Evolutionary conservation across 2,329 filamentous ascomycete species (phyloP).

Genomic region (Bertia moriformis): DNA sequence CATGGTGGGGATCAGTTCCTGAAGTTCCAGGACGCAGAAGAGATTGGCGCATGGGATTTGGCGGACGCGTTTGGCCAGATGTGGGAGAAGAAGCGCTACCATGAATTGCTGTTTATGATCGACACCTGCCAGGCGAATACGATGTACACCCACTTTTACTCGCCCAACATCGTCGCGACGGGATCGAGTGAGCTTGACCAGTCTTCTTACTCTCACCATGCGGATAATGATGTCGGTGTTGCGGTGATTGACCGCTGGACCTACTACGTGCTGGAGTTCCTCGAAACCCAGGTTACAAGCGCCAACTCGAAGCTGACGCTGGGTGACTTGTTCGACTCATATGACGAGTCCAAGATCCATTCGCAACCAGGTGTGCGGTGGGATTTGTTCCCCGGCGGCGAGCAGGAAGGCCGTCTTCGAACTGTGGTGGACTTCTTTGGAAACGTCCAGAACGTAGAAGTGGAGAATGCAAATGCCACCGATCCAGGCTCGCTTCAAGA

Average conservation of each 20-base stretch:
- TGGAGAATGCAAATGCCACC: conserved; percentile 42
- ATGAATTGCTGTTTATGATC: conserved; percentile 99
- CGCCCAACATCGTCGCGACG: conserved; percentile 92
- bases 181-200: conserved; percentile 93
- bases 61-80: conserved; percentile 98
- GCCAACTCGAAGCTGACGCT: conserved; percentile 77
- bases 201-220: conserved; percentile 93
- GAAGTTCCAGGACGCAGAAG: conserved; percentile 96
- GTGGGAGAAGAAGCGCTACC: conserved; percentile 99
- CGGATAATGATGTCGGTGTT: conserved; percentile 93
- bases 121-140: conserved; percentile 99
- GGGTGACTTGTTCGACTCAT: conserved; percentile 89
- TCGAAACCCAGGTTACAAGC: conserved; percentile 78
- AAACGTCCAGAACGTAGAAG: conserved; percentile 92
- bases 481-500: conserved; percentile 12
- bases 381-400: conserved; percentile 83
- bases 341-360: conserved; percentile 88
- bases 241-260: conserved; percentile 98
- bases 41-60: conserved; percentile 90
- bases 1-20: conserved; percentile 96
- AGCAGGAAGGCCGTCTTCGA: conserved; percentile 60
- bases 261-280: conserved; percentile 94
- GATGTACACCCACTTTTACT: conserved; percentile 97
- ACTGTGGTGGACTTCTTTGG: conserved; percentile 95
- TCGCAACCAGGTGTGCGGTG: conserved; percentile 82